Percentiles rank a stretch among this genome's conserved stretches.
phyloP scores from a whole-genome alignment of 2,329 filamentous ascomycete genomes.

The Ceratocystiopsis brevicomis region DNA sequence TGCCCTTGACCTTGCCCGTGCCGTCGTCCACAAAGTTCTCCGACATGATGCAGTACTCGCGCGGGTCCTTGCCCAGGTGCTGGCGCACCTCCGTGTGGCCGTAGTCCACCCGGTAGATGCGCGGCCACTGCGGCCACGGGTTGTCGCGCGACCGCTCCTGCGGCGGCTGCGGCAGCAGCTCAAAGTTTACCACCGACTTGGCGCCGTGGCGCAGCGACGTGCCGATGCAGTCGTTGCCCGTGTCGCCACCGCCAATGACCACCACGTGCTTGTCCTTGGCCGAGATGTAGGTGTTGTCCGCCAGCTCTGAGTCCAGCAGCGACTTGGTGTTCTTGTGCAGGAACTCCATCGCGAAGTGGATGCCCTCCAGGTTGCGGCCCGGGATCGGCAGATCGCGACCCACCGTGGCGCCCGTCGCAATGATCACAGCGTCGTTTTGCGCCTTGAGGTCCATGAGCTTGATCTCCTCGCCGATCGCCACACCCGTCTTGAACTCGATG shows the following conservation, averaged over 20 bases:
- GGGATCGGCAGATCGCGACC: constrained; percentile 84
- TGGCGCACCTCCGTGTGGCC: constrained; percentile 90
- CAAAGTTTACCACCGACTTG: constrained; percentile 92
- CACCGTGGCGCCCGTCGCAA: constrained; percentile 84
- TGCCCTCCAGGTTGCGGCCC: constrained; percentile 69
- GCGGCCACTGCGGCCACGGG: constrained; percentile 96
- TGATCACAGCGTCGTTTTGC: constrained; percentile 65
- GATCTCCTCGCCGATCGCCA: constrained; percentile 58
- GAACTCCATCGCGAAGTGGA: constrained; percentile 96
- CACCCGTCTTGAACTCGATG: constrained; percentile 60
- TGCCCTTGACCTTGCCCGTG: constrained; percentile 73
- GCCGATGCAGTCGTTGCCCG: constrained; percentile 94
- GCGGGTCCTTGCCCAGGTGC: constrained; percentile 88
- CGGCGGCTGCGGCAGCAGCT: constrained; percentile 81
- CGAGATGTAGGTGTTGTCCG: constrained; percentile 72
- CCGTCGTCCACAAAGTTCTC: constrained; percentile 90
- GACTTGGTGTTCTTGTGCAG: constrained; percentile 96
- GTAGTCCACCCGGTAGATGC: constrained; percentile 96
- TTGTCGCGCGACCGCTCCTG: constrained; percentile 82
- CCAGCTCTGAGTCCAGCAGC: constrained; percentile 74
- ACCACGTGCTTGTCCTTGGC: constrained; percentile 92
- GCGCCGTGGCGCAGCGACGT: constrained; percentile 90
- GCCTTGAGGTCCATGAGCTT: constrained; percentile 54
- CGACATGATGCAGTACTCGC: constrained; percentile 96
- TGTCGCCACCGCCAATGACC: constrained; percentile 94